Conservation (phyloP, 495 filamentous ascomycete genomes). For the Penicillium fimorum region DNA sequence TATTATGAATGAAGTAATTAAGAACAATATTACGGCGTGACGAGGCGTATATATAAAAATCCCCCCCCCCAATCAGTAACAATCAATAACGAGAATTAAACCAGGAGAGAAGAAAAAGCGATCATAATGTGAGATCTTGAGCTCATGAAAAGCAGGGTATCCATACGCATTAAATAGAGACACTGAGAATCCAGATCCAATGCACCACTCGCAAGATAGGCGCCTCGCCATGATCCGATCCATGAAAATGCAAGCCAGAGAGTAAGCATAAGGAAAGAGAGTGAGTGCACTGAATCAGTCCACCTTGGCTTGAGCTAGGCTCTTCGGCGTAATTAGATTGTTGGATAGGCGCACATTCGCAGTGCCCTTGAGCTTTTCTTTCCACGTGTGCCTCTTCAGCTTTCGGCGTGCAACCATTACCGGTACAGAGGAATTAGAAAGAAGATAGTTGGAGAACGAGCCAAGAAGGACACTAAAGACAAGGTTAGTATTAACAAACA, state of each 20-base stretch:
- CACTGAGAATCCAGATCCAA: neutral
- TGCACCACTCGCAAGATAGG: slow-evolving; percentile 2
- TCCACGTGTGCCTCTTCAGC: slow-evolving; percentile 65
- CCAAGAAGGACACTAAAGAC: slow-evolving; percentile 75
- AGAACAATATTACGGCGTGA: neutral
- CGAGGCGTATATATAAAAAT: neutral
- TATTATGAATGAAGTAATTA: neutral
- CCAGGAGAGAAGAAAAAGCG: neutral
- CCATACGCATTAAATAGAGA: slow-evolving; percentile 1
- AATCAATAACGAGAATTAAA: neutral
- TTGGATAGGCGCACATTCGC: slow-evolving; percentile 63
- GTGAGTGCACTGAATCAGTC: slow-evolving; percentile 42
- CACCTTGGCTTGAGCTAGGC: slow-evolving; percentile 62
- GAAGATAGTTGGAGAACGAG: slow-evolving; percentile 94
- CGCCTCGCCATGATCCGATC: slow-evolving; percentile 2
- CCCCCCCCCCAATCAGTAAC: too few species aligned
- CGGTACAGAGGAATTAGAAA: slow-evolving; percentile 93
- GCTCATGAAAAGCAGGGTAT: slow-evolving; percentile 10
- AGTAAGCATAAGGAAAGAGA: slow-evolving; percentile 10
- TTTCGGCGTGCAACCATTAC: slow-evolving; percentile 90
- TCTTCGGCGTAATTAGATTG: slow-evolving; percentile 64
- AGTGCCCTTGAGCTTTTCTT: slow-evolving; percentile 53
- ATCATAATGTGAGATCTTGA: neutral
- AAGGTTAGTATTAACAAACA: slow-evolving; percentile 9
- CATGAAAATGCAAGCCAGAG: slow-evolving; percentile 12